phyloP scores from a whole-genome alignment of 1,139 yeast genomes.

The Lodderomyces orthopsilosis region DNA sequence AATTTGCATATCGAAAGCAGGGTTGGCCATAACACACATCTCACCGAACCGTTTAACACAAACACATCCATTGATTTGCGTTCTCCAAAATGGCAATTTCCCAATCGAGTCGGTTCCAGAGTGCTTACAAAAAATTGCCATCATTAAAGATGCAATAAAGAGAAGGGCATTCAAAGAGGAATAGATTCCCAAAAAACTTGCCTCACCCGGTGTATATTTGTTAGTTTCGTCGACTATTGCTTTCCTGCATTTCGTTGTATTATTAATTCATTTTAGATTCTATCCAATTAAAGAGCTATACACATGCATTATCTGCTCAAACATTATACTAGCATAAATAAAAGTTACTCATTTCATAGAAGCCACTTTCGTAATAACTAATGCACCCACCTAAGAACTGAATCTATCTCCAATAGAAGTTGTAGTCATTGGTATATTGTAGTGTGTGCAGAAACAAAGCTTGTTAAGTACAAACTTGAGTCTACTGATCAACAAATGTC shows the following conservation, averaged over 20 bases:
- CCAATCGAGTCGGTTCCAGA: constrained; percentile 53
- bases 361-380: constrained; percentile 1
- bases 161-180: constrained; percentile 38
- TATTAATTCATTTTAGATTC: constrained; percentile 1
- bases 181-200: constrained; percentile 1
- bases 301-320: constrained; percentile 1
- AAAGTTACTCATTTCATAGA: constrained; percentile 1
- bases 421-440: background rate
- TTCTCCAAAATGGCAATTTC: constrained; percentile 61
- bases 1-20: constrained; percentile 73
- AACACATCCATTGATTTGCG: constrained; percentile 62
- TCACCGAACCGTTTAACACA: constrained; percentile 74
- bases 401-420: background rate
- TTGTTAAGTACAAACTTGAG: too few relatives aligned
- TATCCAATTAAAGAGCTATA: background rate
- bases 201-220: background rate
- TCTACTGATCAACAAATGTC: too few relatives aligned
- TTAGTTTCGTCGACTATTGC: background rate
- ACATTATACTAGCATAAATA: background rate
- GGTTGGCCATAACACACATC: constrained; percentile 75
- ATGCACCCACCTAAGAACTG: background rate
- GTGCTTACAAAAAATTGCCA: constrained; percentile 41
- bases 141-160: constrained; percentile 41
- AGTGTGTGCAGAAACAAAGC: background rate
- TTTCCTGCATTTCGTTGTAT: constrained; percentile 1